Evolutionary conservation across 2,329 filamentous ascomycete genomes (phyloP), one percentile per base, ranked within the genome.

Genomic region (Didymella pomorum): DNA sequence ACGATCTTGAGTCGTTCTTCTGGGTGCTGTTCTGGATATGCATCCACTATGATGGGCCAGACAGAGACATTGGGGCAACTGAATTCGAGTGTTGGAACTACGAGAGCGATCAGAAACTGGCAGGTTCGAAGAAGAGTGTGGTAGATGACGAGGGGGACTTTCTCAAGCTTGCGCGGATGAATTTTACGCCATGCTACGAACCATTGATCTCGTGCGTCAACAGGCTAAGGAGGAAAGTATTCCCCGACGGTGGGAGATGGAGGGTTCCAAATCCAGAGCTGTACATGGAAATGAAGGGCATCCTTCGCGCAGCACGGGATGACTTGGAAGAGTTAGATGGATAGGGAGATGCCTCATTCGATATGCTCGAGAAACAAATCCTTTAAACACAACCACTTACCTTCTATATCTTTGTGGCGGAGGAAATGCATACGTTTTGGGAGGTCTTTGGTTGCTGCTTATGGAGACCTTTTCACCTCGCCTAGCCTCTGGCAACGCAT

Each of bases 1-100:
- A 83, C 63, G 77, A 83, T 60, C 73, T 82, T 11, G 78, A 83
- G 64, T 84, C 78, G 3, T 82, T 83, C 59, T 83, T 81, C 66
- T 83, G 70, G 80, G 77, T 82, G 2, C 64, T 82, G 0, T 80
- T 83, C 60, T 83, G 74, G 79, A 75, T 80, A 52, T 76, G 81
- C 61, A 58, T 81, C 80, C 42, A 81, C 79, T 81, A 76, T 54
- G 54, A 37, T 7, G 33, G 33, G 9, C 33, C 29, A 12, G 16
- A 20, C 6, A 3, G 20, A 37, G 23, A n/a, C n/a, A n/a, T n/a
- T n/a, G n/a, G n/a, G n/a, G n/a, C n/a, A n/a, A n/a, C n/a, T n/a
- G 35, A 16, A 29, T 50, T 20, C 11, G 47, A 50, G 2, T 29
- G 31, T 11, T 49, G 46, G 46, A 49, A 49, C 33, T 49, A 49